These are phyloP conservation scores for Pyricularia pennisetigena DNA, from an alignment of 2,329 filamentous ascomycete genomes.

Conservation along the genomic window DNA sequence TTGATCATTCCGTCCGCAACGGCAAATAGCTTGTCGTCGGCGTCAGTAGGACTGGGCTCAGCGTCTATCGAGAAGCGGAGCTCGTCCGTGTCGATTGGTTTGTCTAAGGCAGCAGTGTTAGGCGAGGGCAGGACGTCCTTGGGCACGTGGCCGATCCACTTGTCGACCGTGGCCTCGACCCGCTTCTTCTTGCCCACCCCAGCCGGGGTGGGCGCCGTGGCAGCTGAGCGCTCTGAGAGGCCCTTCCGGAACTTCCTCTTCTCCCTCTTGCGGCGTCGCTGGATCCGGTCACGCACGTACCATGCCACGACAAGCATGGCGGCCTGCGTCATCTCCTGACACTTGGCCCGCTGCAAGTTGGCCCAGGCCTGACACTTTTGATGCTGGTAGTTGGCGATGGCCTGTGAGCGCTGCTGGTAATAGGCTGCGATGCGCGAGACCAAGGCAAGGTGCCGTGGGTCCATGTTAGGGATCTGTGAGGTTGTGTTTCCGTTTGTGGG, in stretches of 20 bases:
- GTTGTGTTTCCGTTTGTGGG: conserved; percentile 5
- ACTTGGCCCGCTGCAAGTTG: conserved; percentile 33
- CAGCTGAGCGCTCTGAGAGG: conserved; percentile 21
- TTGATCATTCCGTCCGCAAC: conserved; percentile 37
- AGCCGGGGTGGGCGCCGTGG: conserved; percentile 4
- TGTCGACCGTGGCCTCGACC: conserved; percentile 26
- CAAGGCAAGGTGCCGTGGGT: conserved; percentile 34
- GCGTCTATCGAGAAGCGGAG: conserved; percentile 29
- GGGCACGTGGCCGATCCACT: conserved; percentile 32
- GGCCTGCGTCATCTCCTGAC: conserved; percentile 37
- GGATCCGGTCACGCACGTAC: conserved; percentile 37
- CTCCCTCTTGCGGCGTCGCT: conserved; percentile 28
- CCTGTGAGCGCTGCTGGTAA: conserved; percentile 38
- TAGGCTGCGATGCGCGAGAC: conserved; percentile 36
- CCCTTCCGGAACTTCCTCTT: conserved; percentile 30
- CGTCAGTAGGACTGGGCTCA: conserved; percentile 24
- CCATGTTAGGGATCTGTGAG: conserved; percentile 13
- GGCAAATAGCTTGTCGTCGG: conserved; percentile 30
- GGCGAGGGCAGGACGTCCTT: conserved; percentile 21
- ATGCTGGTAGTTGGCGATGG: conserved; percentile 35
- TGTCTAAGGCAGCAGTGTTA: conserved; percentile 14
- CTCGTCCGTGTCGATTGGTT: conserved; percentile 26
- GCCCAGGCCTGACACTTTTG: conserved; percentile 38
- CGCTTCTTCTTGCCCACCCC: conserved; percentile 17
- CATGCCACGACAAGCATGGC: conserved; percentile 39